Conservation (phyloP, 768 basidiomycete genomes). For the Cubamyces lactineus region DNA sequence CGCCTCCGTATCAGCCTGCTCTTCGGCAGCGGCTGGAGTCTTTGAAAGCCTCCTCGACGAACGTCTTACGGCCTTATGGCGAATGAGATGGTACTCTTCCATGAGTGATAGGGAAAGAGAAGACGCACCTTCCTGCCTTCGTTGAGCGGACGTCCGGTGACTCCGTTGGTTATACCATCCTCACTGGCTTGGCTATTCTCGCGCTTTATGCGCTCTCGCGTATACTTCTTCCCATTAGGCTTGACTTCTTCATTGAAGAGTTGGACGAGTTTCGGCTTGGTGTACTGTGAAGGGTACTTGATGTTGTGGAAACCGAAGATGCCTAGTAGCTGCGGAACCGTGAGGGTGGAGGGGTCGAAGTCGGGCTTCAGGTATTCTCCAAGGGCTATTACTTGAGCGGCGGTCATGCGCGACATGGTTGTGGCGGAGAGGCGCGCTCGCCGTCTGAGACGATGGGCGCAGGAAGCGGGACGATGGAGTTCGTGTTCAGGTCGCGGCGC, state of each 20-base stretch:
- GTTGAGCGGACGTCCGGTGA: conserved; percentile 73
- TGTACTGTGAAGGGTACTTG: conserved; percentile 72
- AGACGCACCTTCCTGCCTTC: conserved; percentile 47
- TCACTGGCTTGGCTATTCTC: conserved; percentile 77
- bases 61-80: conserved; percentile 45
- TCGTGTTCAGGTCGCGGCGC: conserved; percentile 31
- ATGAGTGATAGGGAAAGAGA: background rate
- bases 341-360: conserved; percentile 74
- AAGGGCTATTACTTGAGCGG: conserved; percentile 70
- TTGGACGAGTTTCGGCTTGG: conserved; percentile 75
- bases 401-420: conserved; percentile 76
- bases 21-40: conserved; percentile 45
- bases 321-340: conserved; percentile 80
- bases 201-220: conserved; percentile 64
- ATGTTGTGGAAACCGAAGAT: conserved; percentile 78
- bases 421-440: conserved; percentile 20
- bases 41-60: conserved; percentile 70
- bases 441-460: conserved; percentile 21
- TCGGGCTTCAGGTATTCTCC: conserved; percentile 82
- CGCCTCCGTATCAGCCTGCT: conserved; percentile 40
- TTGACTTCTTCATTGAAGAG: conserved; percentile 81
- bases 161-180: conserved; percentile 80
- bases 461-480: conserved; percentile 23
- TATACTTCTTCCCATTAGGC: conserved; percentile 56
- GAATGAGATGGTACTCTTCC: conserved; percentile 13